Evolutionary conservation across 78 protist genomes (phyloP).

Genomic region (Planoprotostelium fungivorum): DNA sequence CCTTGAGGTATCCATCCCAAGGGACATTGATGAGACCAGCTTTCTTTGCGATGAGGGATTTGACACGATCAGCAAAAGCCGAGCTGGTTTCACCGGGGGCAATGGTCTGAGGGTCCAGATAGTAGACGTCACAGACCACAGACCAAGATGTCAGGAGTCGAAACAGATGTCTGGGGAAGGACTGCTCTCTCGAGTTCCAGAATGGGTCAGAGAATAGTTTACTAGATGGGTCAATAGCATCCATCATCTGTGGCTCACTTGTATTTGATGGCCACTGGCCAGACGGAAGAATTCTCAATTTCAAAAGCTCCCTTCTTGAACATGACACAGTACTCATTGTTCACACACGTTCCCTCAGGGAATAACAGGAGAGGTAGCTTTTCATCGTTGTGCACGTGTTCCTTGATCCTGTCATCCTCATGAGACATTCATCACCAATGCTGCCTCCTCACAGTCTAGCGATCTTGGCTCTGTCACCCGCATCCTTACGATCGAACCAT

Average conservation of each 20-base stretch:
- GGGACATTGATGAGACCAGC: constrained; percentile 71
- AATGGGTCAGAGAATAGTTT: constrained; percentile 80
- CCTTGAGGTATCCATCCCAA: constrained; percentile 84
- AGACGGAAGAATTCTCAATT: constrained; percentile 58
- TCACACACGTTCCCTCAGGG: constrained; percentile 93
- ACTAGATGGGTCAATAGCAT: constrained; percentile 14
- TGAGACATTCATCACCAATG: too few relatives aligned
- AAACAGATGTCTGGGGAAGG: constrained; percentile 76
- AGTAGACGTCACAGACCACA: constrained; percentile 74
- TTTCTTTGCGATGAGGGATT: constrained; percentile 69
- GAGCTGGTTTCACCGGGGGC: constrained; percentile 64
- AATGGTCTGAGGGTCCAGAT: constrained; percentile 73
- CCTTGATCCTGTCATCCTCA: constrained; percentile 23
- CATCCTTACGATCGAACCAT: constrained; percentile 86
- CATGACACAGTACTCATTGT: constrained; percentile 82
- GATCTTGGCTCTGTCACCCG: constrained; percentile 44
- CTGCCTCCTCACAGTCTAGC: constrained; percentile 22
- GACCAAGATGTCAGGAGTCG: constrained; percentile 80
- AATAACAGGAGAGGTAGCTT: constrained; percentile 75
- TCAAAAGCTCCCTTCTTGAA: constrained; percentile 91
- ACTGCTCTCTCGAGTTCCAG: constrained; percentile 82
- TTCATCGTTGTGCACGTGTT: constrained; percentile 52
- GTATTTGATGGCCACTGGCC: constrained; percentile 93
- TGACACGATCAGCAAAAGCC: constrained; percentile 75
- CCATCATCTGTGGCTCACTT: constrained; percentile 30